Evolutionary conservation across 1,284 basidiomycete genomes (phyloP), one percentile per base, ranked within the genome.

Genomic region (Pyrrhoderma noxium): DNA sequence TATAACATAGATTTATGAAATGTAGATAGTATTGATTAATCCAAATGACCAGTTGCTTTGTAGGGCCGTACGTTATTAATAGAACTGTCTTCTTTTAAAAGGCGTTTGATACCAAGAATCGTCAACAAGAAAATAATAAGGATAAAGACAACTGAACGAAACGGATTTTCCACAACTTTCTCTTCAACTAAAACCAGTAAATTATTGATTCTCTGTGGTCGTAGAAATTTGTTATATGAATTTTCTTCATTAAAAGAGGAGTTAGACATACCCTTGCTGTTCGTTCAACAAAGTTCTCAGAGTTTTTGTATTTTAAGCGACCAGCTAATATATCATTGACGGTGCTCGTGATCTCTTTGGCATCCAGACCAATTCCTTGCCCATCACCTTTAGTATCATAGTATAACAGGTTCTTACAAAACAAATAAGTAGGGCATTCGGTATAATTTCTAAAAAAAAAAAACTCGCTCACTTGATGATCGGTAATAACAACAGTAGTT

Each of bases 391-490:
- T 82, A 8, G 63, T 61, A 62, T 87, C 73, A 60, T 79, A 84
- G 65, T 90, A 88, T 56, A 88, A 56, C 60, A 91, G 60, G 57
- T 77, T 67, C 85, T 89, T 59, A 58, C 61, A 47, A 49, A 3
- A 38, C 5, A 27, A 14, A 9, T 9, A 37, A 16, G 16, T 37
- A 37, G 35, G 9, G 11, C 11, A 37, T 18, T 46, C 16, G 45
- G 19, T 21, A 46, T 34, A n/a, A n/a, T n/a, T n/a, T n/a, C n/a
- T n/a, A n/a, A n/a, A n/a, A n/a, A n/a, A n/a, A n/a, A n/a, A n/a
- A n/a, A n/a, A n/a, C n/a, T 9, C 19, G 71, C 82, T 55, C 58
- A 91, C 91, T 58, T 76, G 69, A 54, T 94, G 89, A 66, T 95
- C 86, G 1, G 87, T 76, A 47, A 96, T 75, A 14, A 94, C 74